Conservation (phyloP, 805 yeast genomes). For the Yamadazyma sp. region DNA sequence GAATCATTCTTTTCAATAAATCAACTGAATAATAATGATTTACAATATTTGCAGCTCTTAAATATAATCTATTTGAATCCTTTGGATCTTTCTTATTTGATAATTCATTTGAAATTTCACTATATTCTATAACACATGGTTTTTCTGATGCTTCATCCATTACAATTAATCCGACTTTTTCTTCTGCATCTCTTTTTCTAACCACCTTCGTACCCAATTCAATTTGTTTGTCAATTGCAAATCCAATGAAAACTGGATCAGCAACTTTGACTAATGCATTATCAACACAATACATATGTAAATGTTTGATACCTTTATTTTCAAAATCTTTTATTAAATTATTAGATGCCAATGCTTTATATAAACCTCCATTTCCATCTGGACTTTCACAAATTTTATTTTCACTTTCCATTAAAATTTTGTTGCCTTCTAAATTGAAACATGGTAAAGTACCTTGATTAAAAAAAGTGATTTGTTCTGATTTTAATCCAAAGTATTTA, state of each 20-base stretch:
- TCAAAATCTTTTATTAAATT: constrained; percentile 67
- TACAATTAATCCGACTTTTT: constrained; percentile 91
- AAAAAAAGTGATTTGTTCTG: constrained; percentile 68
- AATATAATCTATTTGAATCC: constrained; percentile 51
- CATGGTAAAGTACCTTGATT: constrained; percentile 97
- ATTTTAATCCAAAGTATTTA: constrained; percentile 66
- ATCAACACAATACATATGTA: constrained; percentile 97
- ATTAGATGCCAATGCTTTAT: constrained; percentile 70
- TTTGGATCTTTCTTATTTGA: constrained; percentile 61
- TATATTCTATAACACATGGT: constrained; percentile 94
- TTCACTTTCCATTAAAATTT: constrained; percentile 60
- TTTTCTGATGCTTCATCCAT: constrained; percentile 49
- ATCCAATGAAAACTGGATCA: constrained; percentile 88
- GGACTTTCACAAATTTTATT: constrained; percentile 76
- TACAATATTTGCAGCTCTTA: constrained; percentile 95
- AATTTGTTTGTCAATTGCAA: constrained; percentile 62
- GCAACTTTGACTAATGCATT: constrained; percentile 89
- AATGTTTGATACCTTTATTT: constrained; percentile 70
- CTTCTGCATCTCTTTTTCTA: constrained; percentile 82
- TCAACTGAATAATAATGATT: constrained; percentile 90
- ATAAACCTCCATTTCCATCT: constrained; percentile 97
- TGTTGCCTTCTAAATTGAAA: constrained; percentile 63
- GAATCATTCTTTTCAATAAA: constrained; percentile 57
- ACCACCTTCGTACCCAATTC: constrained; percentile 92
- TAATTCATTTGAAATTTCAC: constrained; percentile 78